Percentiles rank a stretch among this genome's conserved stretches.
Evolutionary conservation across 1,139 yeast genomes (phyloP).

Genomic region (Yamadazyma atmosphaerica): DNA sequence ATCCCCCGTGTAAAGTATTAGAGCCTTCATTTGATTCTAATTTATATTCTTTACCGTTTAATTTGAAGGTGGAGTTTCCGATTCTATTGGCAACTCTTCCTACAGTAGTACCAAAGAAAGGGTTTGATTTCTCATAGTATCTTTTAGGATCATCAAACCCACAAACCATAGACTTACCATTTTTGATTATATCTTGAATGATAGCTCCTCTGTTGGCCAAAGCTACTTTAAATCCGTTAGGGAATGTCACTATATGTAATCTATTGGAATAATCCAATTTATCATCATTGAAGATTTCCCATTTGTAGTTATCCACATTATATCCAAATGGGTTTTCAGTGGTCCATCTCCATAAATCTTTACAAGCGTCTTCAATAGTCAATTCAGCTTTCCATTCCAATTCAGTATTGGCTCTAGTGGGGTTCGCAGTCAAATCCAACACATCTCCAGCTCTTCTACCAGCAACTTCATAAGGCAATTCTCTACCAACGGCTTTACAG

Average conservation of each 20-base stretch:
- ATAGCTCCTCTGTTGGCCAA: slow-evolving; percentile 55
- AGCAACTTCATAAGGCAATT: slow-evolving; percentile 63
- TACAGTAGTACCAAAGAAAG: slow-evolving; percentile 61
- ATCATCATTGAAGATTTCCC: slow-evolving; percentile 30
- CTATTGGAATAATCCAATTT: slow-evolving; percentile 30
- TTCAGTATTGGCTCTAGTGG: slow-evolving; percentile 65
- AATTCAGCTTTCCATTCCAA: slow-evolving; percentile 64
- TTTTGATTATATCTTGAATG: slow-evolving; percentile 41
- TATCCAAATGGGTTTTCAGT: slow-evolving; percentile 64
- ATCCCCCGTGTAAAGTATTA: slow-evolving; percentile 55
- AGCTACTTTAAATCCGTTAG: slow-evolving; percentile 40
- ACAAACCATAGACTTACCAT: slow-evolving; percentile 33
- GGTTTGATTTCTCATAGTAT: slow-evolving; percentile 39
- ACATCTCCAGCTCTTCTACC: slow-evolving; percentile 82
- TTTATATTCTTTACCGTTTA: slow-evolving; percentile 41
- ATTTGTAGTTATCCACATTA: slow-evolving; percentile 34
- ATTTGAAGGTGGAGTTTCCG: slow-evolving; percentile 41
- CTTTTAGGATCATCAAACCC: slow-evolving; percentile 37
- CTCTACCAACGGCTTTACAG: slow-evolving; percentile 65
- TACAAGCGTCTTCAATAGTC: slow-evolving; percentile 63
- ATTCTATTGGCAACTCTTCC: slow-evolving; percentile 69
- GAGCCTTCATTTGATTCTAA: slow-evolving; percentile 44
- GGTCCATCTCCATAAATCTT: slow-evolving; percentile 80
- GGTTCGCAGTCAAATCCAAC: slow-evolving; percentile 69
- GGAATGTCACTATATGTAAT: slow-evolving; percentile 38